A percentile compares a stretch with the other conserved stretches of the same genome.
These are phyloP conservation scores for Graphiopsis chlorocephala DNA, from an alignment of 2,329 filamentous ascomycete genomes.

Conservation along the genomic window DNA sequence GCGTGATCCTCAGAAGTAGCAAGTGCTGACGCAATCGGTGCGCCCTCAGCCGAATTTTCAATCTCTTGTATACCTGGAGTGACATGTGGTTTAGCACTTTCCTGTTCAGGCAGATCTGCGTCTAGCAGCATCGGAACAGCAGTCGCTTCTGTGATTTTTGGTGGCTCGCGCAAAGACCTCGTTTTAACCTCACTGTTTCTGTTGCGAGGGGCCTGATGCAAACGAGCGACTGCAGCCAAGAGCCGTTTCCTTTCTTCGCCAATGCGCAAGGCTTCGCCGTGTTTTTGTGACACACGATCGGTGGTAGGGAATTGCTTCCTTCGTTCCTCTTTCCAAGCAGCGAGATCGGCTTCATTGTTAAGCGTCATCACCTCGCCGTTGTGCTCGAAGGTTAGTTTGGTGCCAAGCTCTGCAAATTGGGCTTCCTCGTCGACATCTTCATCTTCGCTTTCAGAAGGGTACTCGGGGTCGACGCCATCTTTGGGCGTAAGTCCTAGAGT, in stretches of 20 bases:
- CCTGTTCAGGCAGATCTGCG: background rate
- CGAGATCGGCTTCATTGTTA: slow-evolving; percentile 63
- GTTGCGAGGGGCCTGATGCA: slow-evolving; percentile 8
- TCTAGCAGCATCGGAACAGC: background rate
- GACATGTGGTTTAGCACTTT: no score
- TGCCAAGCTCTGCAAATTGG: slow-evolving; percentile 35
- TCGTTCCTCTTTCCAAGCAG: slow-evolving; percentile 77
- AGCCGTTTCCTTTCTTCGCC: slow-evolving; percentile 35
- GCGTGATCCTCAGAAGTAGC: background rate
- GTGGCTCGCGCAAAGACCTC: background rate
- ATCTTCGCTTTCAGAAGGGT: slow-evolving; percentile 23
- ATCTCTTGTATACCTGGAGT: background rate
- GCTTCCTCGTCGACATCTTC: slow-evolving; percentile 71
- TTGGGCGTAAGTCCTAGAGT: slow-evolving; percentile 11
- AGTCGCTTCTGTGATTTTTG: background rate
- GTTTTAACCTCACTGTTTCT: background rate
- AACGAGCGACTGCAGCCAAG: slow-evolving; percentile 23
- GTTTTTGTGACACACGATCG: slow-evolving; percentile 61
- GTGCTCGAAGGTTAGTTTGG: slow-evolving; percentile 49
- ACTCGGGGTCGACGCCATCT: background rate
- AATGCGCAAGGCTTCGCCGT: slow-evolving; percentile 28
- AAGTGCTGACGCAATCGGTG: background rate
- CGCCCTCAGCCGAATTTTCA: background rate
- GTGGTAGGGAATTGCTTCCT: slow-evolving; percentile 77
- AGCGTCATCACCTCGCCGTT: slow-evolving; percentile 55